These are phyloP conservation scores for Brassica napus DNA, from an alignment of 345 rosid genomes.

Conservation along the genomic window Da-Ae NC_063444.1:47500501-47501000, in stretches of 20 bases:
- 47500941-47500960: slow-evolving; percentile 45
- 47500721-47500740: slow-evolving; percentile 56
- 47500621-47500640: slow-evolving; percentile 54
- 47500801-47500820: slow-evolving; percentile 52
- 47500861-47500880: slow-evolving; percentile 60
- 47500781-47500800: slow-evolving; percentile 51
- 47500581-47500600: slow-evolving; percentile 38
- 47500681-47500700: slow-evolving; percentile 59
- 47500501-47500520: slow-evolving; percentile 64
- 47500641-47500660: slow-evolving; percentile 70
- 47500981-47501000: slow-evolving; percentile 46
- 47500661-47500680: slow-evolving; percentile 48
- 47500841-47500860: slow-evolving; percentile 59
- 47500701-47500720: slow-evolving; percentile 58
- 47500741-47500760: slow-evolving; percentile 51
- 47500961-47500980: slow-evolving; percentile 65
- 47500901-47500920: slow-evolving; percentile 54
- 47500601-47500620: slow-evolving; percentile 54
- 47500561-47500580: slow-evolving; percentile 53
- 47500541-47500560: slow-evolving; percentile 71
- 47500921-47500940: slow-evolving; percentile 64
- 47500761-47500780: slow-evolving; percentile 59
- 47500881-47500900: slow-evolving; percentile 56
- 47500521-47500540: slow-evolving; percentile 68
- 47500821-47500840: slow-evolving; percentile 68